These are phyloP conservation scores for Dendrobium chrysotoxum DNA, from an alignment of 106 monocot species.

Conservation along the genomic window DNA sequence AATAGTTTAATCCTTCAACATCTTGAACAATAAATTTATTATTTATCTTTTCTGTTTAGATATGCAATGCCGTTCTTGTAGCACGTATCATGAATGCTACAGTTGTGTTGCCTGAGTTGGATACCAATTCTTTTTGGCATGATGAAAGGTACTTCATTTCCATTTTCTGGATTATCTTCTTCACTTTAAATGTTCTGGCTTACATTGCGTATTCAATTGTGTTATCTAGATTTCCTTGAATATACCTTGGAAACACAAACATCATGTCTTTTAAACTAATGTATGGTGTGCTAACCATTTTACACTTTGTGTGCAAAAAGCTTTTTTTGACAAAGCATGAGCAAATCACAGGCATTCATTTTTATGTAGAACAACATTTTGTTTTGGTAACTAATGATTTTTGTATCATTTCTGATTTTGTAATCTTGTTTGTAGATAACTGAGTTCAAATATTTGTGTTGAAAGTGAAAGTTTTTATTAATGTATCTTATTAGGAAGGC, in stretches of 20 bases:
- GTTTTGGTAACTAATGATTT: not conserved
- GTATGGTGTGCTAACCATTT: not conserved
- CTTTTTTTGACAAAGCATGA: not conserved
- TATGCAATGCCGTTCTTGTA: slow-evolving; percentile 98
- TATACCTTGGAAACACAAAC: not conserved
- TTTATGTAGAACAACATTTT: not conserved
- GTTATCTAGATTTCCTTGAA: not conserved
- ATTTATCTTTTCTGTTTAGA: slow-evolving; percentile 31
- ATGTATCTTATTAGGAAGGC: not conserved
- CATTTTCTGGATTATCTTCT: not conserved
- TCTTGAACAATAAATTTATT: not conserved
- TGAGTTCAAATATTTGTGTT: not conserved
- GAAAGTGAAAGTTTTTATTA: not conserved
- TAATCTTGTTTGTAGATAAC: not conserved
- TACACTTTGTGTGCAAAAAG: not conserved
- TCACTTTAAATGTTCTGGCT: not conserved
- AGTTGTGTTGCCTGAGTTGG: slow-evolving; percentile 86
- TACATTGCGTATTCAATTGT: not conserved
- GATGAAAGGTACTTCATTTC: slow-evolving; percentile 68
- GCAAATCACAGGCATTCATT: not conserved
- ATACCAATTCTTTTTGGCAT: slow-evolving; percentile 91
- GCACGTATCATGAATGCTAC: slow-evolving; percentile 99
- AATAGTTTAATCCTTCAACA: not conserved
- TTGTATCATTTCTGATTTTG: not conserved
- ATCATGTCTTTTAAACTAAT: not conserved